These are phyloP conservation scores for Aspergillus fumigatiaffinis DNA, from an alignment of 2,329 filamentous ascomycete genomes.

Conservation along the genomic window DNA sequence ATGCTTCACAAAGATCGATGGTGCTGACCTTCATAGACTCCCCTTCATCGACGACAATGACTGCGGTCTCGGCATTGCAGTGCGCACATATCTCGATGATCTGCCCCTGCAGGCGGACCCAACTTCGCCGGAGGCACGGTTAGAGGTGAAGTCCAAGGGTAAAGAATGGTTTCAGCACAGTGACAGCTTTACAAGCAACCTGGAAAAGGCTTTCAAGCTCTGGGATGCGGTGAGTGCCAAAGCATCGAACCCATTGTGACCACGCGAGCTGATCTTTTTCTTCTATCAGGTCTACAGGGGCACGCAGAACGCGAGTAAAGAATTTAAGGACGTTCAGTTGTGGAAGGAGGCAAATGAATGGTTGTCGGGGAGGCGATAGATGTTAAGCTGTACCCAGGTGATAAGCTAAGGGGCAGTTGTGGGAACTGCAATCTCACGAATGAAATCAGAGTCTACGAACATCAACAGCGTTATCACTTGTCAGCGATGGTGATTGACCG, in stretches of 20 bases:
- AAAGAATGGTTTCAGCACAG: conserved; percentile 60
- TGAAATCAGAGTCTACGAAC: background rate
- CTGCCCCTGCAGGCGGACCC: conserved; percentile 56
- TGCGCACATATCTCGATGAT: conserved; percentile 47
- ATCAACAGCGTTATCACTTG: background rate
- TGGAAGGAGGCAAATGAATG: conserved; percentile 61
- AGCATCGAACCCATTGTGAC: background rate
- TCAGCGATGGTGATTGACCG: background rate
- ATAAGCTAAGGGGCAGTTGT: background rate
- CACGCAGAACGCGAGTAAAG: conserved; percentile 52
- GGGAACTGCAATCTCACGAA: background rate
- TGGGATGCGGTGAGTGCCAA: conserved; percentile 59
- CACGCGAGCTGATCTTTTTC: background rate
- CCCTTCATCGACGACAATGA: conserved; percentile 45
- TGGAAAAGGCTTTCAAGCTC: conserved; percentile 58
- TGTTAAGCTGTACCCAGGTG: background rate
- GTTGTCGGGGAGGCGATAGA: conserved; percentile 44
- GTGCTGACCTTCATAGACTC: conserved; percentile 25
- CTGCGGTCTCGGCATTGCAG: conserved; percentile 46
- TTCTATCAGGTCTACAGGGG: conserved; percentile 52
- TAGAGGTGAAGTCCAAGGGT: conserved; percentile 50
- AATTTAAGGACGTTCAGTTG: conserved; percentile 49
- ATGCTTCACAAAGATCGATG: background rate
- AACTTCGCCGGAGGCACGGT: conserved; percentile 47
- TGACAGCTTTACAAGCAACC: conserved; percentile 54